A percentile compares a stretch with the other conserved stretches of the same genome.
These are phyloP conservation scores for Gnomoniopsis smithogilvyi DNA, from an alignment of 2,329 filamentous ascomycete genomes.

Conservation along the genomic window DNA sequence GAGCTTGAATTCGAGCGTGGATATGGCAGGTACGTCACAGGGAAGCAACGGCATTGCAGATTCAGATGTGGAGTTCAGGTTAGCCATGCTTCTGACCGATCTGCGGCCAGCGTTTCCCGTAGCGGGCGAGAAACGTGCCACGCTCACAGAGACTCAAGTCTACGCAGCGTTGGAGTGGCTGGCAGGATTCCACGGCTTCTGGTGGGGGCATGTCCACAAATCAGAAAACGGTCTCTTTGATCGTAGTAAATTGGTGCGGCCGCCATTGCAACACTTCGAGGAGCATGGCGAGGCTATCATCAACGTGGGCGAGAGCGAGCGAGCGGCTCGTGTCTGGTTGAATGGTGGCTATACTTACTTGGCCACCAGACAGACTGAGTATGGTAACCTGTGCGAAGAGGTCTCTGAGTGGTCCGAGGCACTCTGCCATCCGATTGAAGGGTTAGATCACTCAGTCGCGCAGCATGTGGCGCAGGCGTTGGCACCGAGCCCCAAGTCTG, in stretches of 20 bases:
- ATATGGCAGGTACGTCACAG: background rate
- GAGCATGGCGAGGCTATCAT: slow-evolving; percentile 2
- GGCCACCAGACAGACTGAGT: slow-evolving; percentile 58
- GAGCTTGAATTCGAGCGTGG: slow-evolving; percentile 34
- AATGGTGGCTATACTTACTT: slow-evolving; percentile 70
- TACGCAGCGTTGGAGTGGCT: slow-evolving; percentile 59
- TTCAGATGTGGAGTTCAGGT: slow-evolving; percentile 35
- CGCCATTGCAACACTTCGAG: slow-evolving; percentile 52
- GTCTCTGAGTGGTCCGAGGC: slow-evolving; percentile 51
- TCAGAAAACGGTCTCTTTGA: slow-evolving; percentile 17
- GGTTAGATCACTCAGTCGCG: slow-evolving; percentile 26
- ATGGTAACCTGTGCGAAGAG: slow-evolving; percentile 42
- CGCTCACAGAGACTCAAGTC: slow-evolving; percentile 45
- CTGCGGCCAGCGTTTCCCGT: slow-evolving; percentile 51
- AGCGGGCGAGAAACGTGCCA: slow-evolving; percentile 49
- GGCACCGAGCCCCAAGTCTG: slow-evolving; percentile 32
- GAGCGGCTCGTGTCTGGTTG: slow-evolving; percentile 46
- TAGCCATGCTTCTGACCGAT: slow-evolving; percentile 57
- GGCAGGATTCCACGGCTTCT: slow-evolving; percentile 56
- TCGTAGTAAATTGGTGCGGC: slow-evolving; percentile 37
- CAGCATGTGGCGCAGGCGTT: slow-evolving; percentile 52
- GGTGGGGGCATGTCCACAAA: slow-evolving; percentile 37
- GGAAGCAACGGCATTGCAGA: background rate
- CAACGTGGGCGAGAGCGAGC: background rate
- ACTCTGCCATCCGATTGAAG: slow-evolving; percentile 38